Evolutionary conservation across 2,329 filamentous ascomycete genomes (phyloP), one percentile per base, ranked within the genome.

Genomic region (Botryotinia calthae): DNA sequence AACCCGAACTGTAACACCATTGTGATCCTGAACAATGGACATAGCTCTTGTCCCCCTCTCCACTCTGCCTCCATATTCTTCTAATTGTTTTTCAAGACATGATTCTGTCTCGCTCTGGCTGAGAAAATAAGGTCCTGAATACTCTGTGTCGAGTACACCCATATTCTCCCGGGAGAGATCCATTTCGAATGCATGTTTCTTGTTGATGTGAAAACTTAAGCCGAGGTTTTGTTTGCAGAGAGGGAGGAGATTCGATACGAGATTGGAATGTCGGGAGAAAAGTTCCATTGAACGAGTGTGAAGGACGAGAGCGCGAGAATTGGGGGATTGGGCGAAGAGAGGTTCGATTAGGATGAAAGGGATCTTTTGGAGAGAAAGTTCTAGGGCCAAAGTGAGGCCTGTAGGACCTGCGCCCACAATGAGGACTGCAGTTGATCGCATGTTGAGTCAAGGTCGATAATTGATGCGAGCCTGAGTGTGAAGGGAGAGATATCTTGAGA

Each of bases 271-370:
- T 56, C 86, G 85, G 64, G 82, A 82, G 67, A 87, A 82, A 37
- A 87, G 80, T 76, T 88, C 86, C 14, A 86, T 76, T 1, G 83
- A 85, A 14, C 86, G 84, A 20, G 85, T 81, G 72, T 88, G 86
- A 8, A 87, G 78, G 16, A 83, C 81, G 1, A 87, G 78, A 14
- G 80, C 85, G 74, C 80, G 83, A 74, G 82, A 83, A 72, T 83
- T 81, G 67, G 82, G 79, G 20, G 81, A 82, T 20, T 80, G 81
- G 20, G 71, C 72, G 6, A 76, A 72, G 8, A 72, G 74, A 65
- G 81, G 80, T 73, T 85, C 82, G 70, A 85, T 77, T 73, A 84
- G 81, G 73, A 82, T 81, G 74, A 83, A 82, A 40, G 81, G 77
- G 2, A 82, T 76, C 4, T 79, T 69, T 42, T 82, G 80, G 10